Base-by-base conservation (phyloP, 176 grass and related monocot species). In the Bromus sterilis region DNA sequence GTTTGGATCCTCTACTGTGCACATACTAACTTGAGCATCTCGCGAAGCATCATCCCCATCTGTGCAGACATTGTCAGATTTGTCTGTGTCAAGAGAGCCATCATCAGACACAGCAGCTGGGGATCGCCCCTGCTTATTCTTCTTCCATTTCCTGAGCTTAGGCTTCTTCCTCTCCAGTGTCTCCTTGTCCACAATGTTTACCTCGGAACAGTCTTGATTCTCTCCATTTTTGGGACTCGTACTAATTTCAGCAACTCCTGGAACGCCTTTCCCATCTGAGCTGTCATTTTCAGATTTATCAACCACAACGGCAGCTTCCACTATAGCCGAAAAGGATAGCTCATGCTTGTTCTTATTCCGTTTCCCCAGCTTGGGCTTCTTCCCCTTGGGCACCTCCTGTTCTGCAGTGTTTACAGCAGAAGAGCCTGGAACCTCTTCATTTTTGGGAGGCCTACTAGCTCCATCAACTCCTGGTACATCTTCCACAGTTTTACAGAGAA, bases 231-330 rank as follows among this genome's bases (percentile, higher is more conserved):
- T 41, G 49, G 29, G 29, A 81, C 24, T 55, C 36, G 41, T 76
- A 81, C 10, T 76, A 59, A 81, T 37, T 29, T 46, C 71, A 46
- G 49, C 37, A 49, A 36, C 33, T 37, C 33, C 20, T n/a, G 64
- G 33, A 66, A n/a, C 33, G 37, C 20, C 4, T 37, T 69, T 16
- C 9, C 29, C 71, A 60, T 67, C 30, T 2, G 14, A 15, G 30
- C 15, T 44, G 11, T 51, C 36, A 87, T 69, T 76, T 67, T 31
- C 78, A 82, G 62, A 49, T 49, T 48, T 76, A 68, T 76, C 61
- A 51, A 26, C 7, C 6, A 30, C 42, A 72, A 43, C n/a, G n/a
- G n/a, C 4, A 14, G 3, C 75, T 41, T 60, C 46, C 9, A 28
- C 11, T 34, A 55, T 23, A 75, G 46, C 59, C 16, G 39, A 55